A percentile compares a stretch with the other conserved stretches of the same genome.
phyloP scores from a whole-genome alignment of 2,329 filamentous ascomycete species.

The Trichophyton schoenleinii region DNA sequence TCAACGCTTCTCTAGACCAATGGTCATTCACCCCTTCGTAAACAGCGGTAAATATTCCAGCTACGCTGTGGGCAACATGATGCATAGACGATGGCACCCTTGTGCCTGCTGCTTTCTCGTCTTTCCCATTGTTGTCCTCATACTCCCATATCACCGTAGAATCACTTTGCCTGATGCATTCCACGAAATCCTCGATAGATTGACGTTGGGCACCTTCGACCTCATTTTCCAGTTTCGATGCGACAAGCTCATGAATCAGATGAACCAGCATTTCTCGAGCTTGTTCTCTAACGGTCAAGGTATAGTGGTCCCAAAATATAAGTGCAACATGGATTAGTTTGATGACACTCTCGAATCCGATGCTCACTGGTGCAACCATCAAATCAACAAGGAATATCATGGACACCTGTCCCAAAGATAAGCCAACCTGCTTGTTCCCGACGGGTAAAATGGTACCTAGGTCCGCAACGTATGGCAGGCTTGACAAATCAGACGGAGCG shows the following conservation, averaged over 20 bases:
- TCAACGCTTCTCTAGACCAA: constrained; percentile 80
- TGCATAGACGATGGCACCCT: constrained; percentile 84
- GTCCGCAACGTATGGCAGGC: constrained; percentile 82
- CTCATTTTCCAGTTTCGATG: constrained; percentile 63
- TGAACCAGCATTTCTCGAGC: constrained; percentile 96
- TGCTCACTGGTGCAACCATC: constrained; percentile 80
- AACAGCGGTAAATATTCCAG: constrained; percentile 71
- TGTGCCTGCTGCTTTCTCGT: constrained; percentile 57
- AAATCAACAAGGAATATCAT: constrained; percentile 89
- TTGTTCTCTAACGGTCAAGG: constrained; percentile 85
- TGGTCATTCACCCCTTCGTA: constrained; percentile 80
- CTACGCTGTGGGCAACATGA: constrained; percentile 64
- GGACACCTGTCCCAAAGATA: constrained; percentile 85
- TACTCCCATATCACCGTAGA: constrained; percentile 83
- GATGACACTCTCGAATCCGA: constrained; percentile 67
- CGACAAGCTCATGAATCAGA: constrained; percentile 88
- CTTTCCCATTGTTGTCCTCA: constrained; percentile 74
- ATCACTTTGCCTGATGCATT: constrained; percentile 74
- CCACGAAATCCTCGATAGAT: constrained; percentile 75
- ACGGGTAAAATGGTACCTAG: constrained; percentile 65
- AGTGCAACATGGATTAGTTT: constrained; percentile 81
- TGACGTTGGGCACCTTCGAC: constrained; percentile 53
- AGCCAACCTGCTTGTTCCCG: constrained; percentile 79
- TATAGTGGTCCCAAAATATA: constrained; percentile 96
- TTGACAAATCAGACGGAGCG: constrained; percentile 53